A percentile compares a stretch with the other conserved stretches of the same genome.
These are phyloP conservation scores for Phytophthora idaei DNA, from an alignment of 352 stramenopile species.

Conservation along the genomic window DNA sequence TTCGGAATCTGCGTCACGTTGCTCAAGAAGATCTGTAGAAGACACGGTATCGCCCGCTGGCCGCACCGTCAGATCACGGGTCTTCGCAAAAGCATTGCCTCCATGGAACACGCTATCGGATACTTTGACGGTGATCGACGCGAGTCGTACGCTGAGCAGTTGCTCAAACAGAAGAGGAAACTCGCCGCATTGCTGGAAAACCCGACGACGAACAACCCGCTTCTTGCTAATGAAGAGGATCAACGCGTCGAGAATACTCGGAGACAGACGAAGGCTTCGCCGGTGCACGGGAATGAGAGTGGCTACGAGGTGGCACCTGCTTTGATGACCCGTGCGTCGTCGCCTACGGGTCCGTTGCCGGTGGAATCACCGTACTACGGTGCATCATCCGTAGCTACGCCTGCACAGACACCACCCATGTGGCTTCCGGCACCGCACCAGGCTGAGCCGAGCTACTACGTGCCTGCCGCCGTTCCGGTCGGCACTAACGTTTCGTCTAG, in stretches of 20 bases:
- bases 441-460: constrained; percentile 22
- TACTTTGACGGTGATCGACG: constrained; percentile 76
- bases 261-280: constrained; percentile 13
- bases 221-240: constrained; percentile 44
- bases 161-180: constrained; percentile 80
- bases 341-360: constrained; percentile 34
- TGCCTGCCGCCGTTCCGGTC: constrained; percentile 10
- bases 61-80: constrained; percentile 87
- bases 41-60: constrained; percentile 81
- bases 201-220: constrained; percentile 56
- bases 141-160: constrained; percentile 73
- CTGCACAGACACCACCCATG: constrained; percentile 19
- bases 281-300: constrained; percentile 1
- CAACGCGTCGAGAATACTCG: constrained; percentile 1
- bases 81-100: constrained; percentile 87
- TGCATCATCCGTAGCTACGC: constrained; percentile 1
- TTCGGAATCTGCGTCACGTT: constrained; percentile 88
- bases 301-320: constrained; percentile 20
- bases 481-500: neutral
- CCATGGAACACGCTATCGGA: constrained; percentile 83
- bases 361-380: constrained; percentile 24
- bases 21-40: constrained; percentile 87
- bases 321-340: constrained; percentile 23
- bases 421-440: constrained; percentile 6
- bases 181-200: constrained; percentile 67